Conservation (phyloP, 2,329 filamentous ascomycete genomes). For the Neoascochyta sp. region DNA sequence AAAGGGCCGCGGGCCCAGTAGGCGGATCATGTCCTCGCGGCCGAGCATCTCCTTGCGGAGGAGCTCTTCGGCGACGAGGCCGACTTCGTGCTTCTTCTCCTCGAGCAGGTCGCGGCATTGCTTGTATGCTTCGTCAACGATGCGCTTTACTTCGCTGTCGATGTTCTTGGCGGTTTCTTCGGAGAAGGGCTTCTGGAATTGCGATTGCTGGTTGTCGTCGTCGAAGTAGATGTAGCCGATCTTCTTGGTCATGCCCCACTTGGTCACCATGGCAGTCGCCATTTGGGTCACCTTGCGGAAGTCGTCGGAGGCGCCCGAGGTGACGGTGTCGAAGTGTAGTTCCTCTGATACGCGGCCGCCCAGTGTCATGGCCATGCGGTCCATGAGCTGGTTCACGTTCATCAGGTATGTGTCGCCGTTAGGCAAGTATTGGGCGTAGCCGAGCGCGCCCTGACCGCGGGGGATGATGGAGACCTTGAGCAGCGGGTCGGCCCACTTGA, state of each 20-base stretch:
- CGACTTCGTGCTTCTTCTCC: conserved; percentile 84
- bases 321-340: conserved; percentile 93
- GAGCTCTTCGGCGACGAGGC: conserved; percentile 87
- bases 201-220: conserved; percentile 66
- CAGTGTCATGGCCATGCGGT: conserved; percentile 99
- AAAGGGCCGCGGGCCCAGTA: conserved; percentile 81
- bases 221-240: conserved; percentile 91
- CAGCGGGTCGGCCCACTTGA: conserved; percentile 91
- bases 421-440: conserved; percentile 97
- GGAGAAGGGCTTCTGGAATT: conserved; percentile 90
- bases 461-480: conserved; percentile 99
- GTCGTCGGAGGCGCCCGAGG: conserved; percentile 89
- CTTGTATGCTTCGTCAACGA: conserved; percentile 88
- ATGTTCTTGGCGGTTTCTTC: conserved; percentile 91
- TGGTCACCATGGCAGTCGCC: conserved; percentile 98
- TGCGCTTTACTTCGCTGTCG: conserved; percentile 83
- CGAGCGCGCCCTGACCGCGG: conserved; percentile 85
- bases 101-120: conserved; percentile 80
- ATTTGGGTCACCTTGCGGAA: conserved; percentile 98
- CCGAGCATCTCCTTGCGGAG: conserved; percentile 86
- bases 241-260: conserved; percentile 96
- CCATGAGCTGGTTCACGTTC: conserved; percentile 94
- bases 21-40: conserved; percentile 84
- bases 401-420: conserved; percentile 89
- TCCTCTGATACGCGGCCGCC: conserved; percentile 94